These are phyloP conservation scores for Carex myosuroides DNA, from an alignment of 176 grass and related monocot genomes.

Conservation along the genomic window DNA sequence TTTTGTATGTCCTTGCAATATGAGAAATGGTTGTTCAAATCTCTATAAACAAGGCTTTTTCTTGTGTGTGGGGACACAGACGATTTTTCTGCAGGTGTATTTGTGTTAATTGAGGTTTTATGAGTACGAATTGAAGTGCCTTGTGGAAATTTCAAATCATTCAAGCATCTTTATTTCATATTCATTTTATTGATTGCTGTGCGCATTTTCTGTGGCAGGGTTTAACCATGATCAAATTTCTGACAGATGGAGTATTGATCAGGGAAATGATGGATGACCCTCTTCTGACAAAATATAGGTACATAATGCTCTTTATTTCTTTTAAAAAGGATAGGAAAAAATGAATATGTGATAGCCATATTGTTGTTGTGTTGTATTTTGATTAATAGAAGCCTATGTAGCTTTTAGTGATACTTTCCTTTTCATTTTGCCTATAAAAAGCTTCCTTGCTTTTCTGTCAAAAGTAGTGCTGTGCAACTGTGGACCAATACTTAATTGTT, in stretches of 20 bases:
- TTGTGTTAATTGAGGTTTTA: neutral
- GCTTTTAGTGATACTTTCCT: neutral
- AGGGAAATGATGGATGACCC: conserved; percentile 99
- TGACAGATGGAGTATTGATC: conserved; percentile 89
- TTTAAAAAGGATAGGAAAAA: neutral
- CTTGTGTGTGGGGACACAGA: neutral
- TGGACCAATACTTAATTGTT: neutral
- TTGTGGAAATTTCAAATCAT: neutral
- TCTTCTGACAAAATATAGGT: conserved; percentile 93
- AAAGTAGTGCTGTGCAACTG: neutral
- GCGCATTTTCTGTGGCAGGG: conserved; percentile 39
- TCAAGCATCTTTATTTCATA: neutral
- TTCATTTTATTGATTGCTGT: neutral
- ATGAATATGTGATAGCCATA: neutral
- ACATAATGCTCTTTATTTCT: neutral
- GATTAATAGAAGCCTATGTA: neutral
- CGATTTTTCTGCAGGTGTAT: neutral
- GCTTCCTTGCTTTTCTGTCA: neutral
- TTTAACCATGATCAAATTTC: conserved; percentile 87
- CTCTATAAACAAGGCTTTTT: neutral
- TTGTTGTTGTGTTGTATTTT: conserved; percentile 3
- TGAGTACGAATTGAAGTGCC: neutral
- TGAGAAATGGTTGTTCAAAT: neutral
- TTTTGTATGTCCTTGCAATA: neutral
- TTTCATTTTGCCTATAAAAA: neutral